Conservation (phyloP, 352 stramenopile species). For the Globisporangium irregulare region DNA sequence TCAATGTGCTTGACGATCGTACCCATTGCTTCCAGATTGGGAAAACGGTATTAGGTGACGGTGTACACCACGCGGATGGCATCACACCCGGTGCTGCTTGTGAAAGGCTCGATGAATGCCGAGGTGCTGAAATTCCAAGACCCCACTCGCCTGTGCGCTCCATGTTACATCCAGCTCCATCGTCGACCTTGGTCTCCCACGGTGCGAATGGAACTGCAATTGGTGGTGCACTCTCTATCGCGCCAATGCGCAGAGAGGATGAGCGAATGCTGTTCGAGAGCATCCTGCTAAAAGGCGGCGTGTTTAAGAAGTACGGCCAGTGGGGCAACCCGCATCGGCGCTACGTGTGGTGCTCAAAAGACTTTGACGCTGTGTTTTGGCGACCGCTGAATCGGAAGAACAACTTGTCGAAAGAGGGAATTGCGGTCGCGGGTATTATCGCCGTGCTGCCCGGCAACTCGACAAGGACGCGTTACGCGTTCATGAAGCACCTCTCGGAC, state of each 20-base stretch:
- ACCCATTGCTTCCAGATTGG: neutral
- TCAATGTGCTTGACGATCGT: neutral
- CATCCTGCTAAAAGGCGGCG: constrained; percentile 59
- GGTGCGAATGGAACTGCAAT: neutral
- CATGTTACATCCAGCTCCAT: neutral
- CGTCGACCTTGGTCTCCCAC: neutral
- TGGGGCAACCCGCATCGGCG: constrained; percentile 72
- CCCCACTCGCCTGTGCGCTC: neutral
- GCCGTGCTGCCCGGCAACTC: constrained; percentile 59
- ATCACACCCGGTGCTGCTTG: neutral
- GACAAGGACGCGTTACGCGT: constrained; percentile 57
- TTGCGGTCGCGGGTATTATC: constrained; percentile 42
- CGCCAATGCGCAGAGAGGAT: constrained; percentile 22
- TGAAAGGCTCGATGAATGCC: neutral
- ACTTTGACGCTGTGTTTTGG: constrained; percentile 66
- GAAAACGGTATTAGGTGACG: neutral
- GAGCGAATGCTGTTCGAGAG: constrained; percentile 48
- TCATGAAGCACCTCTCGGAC: constrained; percentile 76
- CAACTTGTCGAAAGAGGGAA: constrained; percentile 51
- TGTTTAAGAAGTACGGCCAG: constrained; percentile 78
- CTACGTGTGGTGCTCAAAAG: constrained; percentile 69
- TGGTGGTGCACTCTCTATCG: neutral
- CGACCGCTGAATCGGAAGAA: constrained; percentile 69
- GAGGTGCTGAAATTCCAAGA: neutral
- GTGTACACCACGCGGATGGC: neutral